Conservation (phyloP, 2,329 filamentous ascomycete genomes). For the Bimuria novae-zelandiae region DNA sequence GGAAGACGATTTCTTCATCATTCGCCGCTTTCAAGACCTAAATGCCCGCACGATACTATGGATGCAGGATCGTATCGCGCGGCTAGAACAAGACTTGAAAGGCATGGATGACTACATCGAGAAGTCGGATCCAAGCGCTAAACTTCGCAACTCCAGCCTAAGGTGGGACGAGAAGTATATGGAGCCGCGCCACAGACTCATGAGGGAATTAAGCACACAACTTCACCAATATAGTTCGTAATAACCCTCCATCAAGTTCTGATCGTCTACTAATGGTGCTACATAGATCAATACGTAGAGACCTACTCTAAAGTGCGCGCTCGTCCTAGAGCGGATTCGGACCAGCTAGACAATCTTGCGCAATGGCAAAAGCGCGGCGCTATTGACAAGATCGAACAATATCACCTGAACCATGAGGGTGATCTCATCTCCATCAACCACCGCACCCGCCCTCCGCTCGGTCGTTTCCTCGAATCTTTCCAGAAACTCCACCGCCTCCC, state of each 20-base stretch:
- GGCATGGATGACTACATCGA: slow-evolving; percentile 13
- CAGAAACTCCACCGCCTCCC: slow-evolving; percentile 8
- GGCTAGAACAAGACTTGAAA: slow-evolving; percentile 19
- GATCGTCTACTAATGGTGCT: not conserved
- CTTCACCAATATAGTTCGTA: slow-evolving; percentile 24
- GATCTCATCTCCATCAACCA: slow-evolving; percentile 28
- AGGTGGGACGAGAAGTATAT: slow-evolving; percentile 17
- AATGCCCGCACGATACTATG: slow-evolving; percentile 29
- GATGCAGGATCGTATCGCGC: slow-evolving; percentile 27
- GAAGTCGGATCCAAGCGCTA: not conserved
- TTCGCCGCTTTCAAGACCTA: slow-evolving; percentile 32
- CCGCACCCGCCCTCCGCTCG: slow-evolving; percentile 13
- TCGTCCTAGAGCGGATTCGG: slow-evolving; percentile 15
- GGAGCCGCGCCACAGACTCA: slow-evolving; percentile 15
- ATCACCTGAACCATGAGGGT: slow-evolving; percentile 14
- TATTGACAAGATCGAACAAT: slow-evolving; percentile 14
- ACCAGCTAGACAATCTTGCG: slow-evolving; percentile 18
- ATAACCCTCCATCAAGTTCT: not conserved
- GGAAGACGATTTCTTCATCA: slow-evolving; percentile 36
- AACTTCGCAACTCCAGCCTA: slow-evolving; percentile 19
- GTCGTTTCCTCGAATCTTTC: slow-evolving; percentile 16
- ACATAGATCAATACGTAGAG: slow-evolving; percentile 23
- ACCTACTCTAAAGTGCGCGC: slow-evolving; percentile 23
- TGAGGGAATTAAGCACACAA: slow-evolving; percentile 18
- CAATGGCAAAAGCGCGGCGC: slow-evolving; percentile 18